These are phyloP conservation scores for Colletotrichum euphorbiae DNA, from an alignment of 2,329 filamentous ascomycete genomes.

Conservation along the genomic window DNA sequence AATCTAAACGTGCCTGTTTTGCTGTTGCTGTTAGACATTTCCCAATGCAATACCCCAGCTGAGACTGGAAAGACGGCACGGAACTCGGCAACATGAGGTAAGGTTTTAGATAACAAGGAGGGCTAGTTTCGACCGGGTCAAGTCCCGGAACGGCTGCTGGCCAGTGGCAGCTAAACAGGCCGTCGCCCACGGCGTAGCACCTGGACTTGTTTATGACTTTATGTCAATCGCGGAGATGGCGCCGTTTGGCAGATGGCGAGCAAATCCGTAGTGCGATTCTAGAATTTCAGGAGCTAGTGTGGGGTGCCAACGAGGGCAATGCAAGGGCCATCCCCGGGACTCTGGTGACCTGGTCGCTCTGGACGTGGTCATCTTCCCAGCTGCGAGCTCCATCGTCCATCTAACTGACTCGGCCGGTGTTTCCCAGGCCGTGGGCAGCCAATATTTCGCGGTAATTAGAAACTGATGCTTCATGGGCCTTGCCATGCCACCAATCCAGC, in stretches of 20 bases:
- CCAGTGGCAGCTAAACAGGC: not conserved
- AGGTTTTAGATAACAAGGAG: not conserved
- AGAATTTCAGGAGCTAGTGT: constrained; percentile 35
- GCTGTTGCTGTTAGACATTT: not conserved
- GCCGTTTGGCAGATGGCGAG: not conserved
- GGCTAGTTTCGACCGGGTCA: constrained; percentile 24
- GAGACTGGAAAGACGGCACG: constrained; percentile 31
- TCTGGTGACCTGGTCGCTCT: too few relatives aligned
- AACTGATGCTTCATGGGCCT: not conserved
- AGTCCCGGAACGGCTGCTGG: constrained; percentile 17
- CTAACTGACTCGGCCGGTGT: constrained; percentile 28
- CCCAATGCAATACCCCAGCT: not conserved
- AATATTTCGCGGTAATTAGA: not conserved
- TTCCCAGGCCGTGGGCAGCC: constrained; percentile 5
- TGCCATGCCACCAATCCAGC: constrained; percentile 14
- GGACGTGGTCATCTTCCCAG: too few relatives aligned
- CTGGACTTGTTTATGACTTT: constrained; percentile 24
- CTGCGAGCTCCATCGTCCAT: constrained; percentile 26
- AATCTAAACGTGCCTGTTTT: not conserved
- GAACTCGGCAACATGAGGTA: constrained; percentile 31
- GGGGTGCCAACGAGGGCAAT: not conserved
- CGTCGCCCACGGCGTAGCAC: constrained; percentile 22
- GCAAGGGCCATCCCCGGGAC: constrained; percentile 18
- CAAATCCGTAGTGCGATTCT: not conserved
- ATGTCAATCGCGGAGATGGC: constrained; percentile 30